Percentiles rank a stretch among this genome's conserved stretches.
These are phyloP conservation scores for Tetradesmus obliquus DNA, from an alignment of 139 green algal genomes.

Conservation along the genomic window DNA sequence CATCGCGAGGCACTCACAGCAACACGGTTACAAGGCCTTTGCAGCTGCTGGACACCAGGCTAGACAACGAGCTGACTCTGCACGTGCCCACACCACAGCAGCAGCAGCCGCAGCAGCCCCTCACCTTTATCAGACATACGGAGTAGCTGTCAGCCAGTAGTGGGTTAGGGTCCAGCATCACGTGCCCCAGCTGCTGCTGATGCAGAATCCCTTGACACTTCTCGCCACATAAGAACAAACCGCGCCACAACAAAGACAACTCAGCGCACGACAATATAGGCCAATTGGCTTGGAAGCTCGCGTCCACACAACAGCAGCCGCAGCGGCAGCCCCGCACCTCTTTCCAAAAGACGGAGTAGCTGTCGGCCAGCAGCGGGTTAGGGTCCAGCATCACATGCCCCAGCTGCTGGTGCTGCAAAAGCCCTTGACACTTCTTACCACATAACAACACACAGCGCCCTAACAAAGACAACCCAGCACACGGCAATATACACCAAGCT, in stretches of 20 bases:
- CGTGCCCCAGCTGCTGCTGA: too few species aligned
- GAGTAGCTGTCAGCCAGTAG: too few species aligned
- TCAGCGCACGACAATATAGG: not conserved
- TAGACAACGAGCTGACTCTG: too few species aligned
- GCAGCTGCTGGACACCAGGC: not conserved
- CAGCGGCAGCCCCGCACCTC: not conserved
- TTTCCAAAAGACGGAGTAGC: not conserved
- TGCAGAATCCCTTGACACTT: too few species aligned
- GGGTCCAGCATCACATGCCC: slow-evolving; percentile 36
- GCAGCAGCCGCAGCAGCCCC: too few species aligned
- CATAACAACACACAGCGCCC: not conserved
- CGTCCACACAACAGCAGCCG: not conserved
- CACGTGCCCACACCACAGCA: not conserved
- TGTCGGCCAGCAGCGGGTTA: slow-evolving; percentile 30
- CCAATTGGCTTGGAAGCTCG: not conserved
- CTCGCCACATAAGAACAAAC: not conserved
- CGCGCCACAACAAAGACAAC: not conserved
- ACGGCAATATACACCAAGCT: too few species aligned
- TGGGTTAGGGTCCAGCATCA: too few species aligned
- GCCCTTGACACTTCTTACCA: not conserved
- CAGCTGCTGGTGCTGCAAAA: slow-evolving; percentile 9
- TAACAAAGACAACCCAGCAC: too few species aligned
- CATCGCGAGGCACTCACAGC: not conserved
- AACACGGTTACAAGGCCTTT: not conserved
- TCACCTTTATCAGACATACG: too few species aligned